Base-by-base conservation (phyloP, 192 early-diverging fungal species). In the Coemansia reversa region DNA sequence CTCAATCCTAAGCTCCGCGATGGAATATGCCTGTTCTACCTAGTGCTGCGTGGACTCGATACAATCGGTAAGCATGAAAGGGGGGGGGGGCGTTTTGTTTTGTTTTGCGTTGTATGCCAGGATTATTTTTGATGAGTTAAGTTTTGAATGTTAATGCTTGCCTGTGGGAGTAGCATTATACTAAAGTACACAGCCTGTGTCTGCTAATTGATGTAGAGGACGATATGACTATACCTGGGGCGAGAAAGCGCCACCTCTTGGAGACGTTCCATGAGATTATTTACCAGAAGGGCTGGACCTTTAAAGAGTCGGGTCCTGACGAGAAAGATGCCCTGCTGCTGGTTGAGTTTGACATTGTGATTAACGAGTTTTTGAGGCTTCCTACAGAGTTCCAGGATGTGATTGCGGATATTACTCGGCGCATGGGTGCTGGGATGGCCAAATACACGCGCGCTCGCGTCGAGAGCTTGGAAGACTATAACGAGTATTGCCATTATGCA, bases 401-500 rank as follows among this genome's bases (percentile, higher is more conserved):
- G 25, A 96, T 99, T 75, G 89, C 87, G 0, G 93, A 99, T 58
- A 98, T 96, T 63, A 87, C 92, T 30, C 85, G 90, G 55, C 74
- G 86, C 28, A 98, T 99, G 97, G 97, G 94, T 19, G 72, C 90
- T 20, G 97, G 97, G 0, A 98, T 99, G 96, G 91, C 94, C 42
- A 90, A 94, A 55, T 94, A 90, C 82, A 87, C 85, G 39, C 82
- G 69, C 24, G 76, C 84, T 30, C 81, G 84, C 25, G 84, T 93
- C n/a, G 70, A 78, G 6, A 94, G 91, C 18, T 74, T 88, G 35
- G 89, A 86, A 28, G 93, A 98, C 76, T 99, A 93, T 84, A 89
- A 99, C 76, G 86, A 94, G 54, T 99, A 99, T 83, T 96, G 93
- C 60, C 91, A 98, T 74, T 98, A 97, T 73, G 96, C 97, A 12